Evolutionary conservation across 176 grass and related monocot species (phyloP).

Genomic region (Secale cereale): DNA sequence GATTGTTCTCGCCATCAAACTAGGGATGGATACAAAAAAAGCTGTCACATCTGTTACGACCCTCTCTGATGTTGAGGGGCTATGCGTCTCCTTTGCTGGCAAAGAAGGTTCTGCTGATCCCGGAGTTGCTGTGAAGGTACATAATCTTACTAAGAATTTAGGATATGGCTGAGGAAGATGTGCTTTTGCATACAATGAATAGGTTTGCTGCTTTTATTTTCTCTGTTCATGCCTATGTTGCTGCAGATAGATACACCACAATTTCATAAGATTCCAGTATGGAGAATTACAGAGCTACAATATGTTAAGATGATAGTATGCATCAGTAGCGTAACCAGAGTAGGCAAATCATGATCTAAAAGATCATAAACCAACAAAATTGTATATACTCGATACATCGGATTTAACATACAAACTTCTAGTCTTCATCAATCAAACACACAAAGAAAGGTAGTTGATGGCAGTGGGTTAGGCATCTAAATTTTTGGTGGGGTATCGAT

Average conservation of each 20-base stretch:
- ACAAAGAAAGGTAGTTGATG: neutral
- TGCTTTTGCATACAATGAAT: neutral
- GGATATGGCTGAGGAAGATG: neutral
- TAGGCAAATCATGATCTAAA: neutral
- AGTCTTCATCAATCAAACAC: neutral
- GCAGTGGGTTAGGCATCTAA: neutral
- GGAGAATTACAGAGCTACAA: neutral
- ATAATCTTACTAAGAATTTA: neutral
- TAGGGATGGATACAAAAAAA: constrained; percentile 72
- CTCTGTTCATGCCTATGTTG: neutral
- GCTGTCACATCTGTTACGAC: constrained; percentile 64
- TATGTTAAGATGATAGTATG: neutral
- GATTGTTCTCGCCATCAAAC: constrained; percentile 88
- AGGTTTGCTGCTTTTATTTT: neutral
- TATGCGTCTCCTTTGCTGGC: constrained; percentile 71
- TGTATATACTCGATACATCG: too few relatives aligned
- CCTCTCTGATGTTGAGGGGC: constrained; percentile 79
- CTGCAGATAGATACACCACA: neutral
- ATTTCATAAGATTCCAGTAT: neutral
- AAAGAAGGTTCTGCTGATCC: constrained; percentile 81
- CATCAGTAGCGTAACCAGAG: too few relatives aligned
- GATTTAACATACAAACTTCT: neutral
- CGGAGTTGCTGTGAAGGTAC: constrained; percentile 73
- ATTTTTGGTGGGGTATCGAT: neutral
- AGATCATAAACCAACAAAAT: neutral